Percentiles rank a stretch among this genome's conserved stretches.
Evolutionary conservation across 2,329 filamentous ascomycete genomes (phyloP).

Genomic region (Botrytis sinoallii): DNA sequence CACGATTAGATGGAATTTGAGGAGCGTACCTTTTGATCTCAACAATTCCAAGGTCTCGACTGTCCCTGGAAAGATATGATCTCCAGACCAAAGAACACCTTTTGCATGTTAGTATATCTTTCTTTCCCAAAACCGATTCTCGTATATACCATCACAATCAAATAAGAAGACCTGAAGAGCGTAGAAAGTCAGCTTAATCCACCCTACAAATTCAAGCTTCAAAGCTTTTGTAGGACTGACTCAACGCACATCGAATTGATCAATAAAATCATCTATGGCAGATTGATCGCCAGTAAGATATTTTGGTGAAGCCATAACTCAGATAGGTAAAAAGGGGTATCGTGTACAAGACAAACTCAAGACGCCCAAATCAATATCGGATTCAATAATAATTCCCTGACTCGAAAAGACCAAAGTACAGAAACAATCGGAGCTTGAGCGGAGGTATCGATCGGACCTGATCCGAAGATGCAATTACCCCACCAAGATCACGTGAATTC

Average conservation of each 20-base stretch:
- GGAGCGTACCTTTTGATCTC: slow-evolving; percentile 63
- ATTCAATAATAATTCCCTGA: not conserved
- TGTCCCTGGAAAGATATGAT: slow-evolving; percentile 80
- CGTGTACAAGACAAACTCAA: not conserved
- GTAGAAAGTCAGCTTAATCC: slow-evolving; percentile 27
- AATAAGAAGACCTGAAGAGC: slow-evolving; percentile 75
- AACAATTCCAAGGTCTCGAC: slow-evolving; percentile 83
- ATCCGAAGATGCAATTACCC: not conserved
- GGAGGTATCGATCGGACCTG: not conserved
- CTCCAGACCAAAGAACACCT: slow-evolving; percentile 97
- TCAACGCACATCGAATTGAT: slow-evolving; percentile 81
- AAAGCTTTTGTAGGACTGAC: slow-evolving; percentile 28
- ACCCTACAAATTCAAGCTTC: slow-evolving; percentile 10
- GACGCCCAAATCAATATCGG: not conserved
- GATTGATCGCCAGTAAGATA: slow-evolving; percentile 76
- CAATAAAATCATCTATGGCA: slow-evolving; percentile 78
- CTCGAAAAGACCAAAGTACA: not conserved
- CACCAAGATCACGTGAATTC: slow-evolving; percentile 6
- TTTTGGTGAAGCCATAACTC: slow-evolving; percentile 40
- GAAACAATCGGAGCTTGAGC: slow-evolving; percentile 6
- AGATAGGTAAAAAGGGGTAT: not conserved
- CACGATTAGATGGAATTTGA: not conserved
- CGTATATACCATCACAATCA: slow-evolving; percentile 83
- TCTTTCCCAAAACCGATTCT: not conserved
- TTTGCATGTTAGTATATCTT: not conserved